Base-by-base conservation (phyloP, 176 grass and related monocot genomes). In the sorghum (Sorghum bicolor) region DNA sequence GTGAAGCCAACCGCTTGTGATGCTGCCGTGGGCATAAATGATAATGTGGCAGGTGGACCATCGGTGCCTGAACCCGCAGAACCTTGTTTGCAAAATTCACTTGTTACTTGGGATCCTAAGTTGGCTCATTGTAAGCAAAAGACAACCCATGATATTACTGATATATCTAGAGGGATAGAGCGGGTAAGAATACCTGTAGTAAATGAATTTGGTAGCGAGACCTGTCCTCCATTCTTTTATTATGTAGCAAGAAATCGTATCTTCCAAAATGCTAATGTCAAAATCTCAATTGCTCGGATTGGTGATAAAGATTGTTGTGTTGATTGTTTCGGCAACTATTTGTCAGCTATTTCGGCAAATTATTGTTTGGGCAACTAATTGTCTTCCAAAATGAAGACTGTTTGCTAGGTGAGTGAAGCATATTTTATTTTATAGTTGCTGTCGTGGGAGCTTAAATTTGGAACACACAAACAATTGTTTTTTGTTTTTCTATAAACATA, bases 91-190 rank as follows among this genome's bases (percentile, higher is more conserved):
- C 72, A 77, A 30, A 81, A 81, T 36, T 70, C 79, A 63, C 66
- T 84, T 13, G 79, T 88, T 78, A 13, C 85, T 50, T 88, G 72
- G 58, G 45, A 88, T n/a, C 50, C 86, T 24, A 72, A 94, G 10
- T 66, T 92, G n/a, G 45, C 78, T 43, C 67, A 86, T 53, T 79
- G 25, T 57, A 84, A 64, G n/a, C 28, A 50, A 74, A 83, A 86
- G 77, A 78, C 83, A 75, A 43, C 26, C 14, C 94, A 94, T 77
- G 90, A 97, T 86, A 60, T 83, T 20, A 72, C 83, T 67, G 90
- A 97, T 60, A 94, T 97, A 90, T 84, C 89, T 11, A 97, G 72
- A 85, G 94, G 92, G 24, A 77, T 85, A 84, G 92, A 94, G 67
- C 79, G 73, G 41, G 74, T 94, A 29, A 84, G 77, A 57, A 90